Evolutionary conservation across 805 yeast genomes (phyloP), one percentile per base, ranked within the genome.

Genomic region (Wickerhamiella parazyma): DNA sequence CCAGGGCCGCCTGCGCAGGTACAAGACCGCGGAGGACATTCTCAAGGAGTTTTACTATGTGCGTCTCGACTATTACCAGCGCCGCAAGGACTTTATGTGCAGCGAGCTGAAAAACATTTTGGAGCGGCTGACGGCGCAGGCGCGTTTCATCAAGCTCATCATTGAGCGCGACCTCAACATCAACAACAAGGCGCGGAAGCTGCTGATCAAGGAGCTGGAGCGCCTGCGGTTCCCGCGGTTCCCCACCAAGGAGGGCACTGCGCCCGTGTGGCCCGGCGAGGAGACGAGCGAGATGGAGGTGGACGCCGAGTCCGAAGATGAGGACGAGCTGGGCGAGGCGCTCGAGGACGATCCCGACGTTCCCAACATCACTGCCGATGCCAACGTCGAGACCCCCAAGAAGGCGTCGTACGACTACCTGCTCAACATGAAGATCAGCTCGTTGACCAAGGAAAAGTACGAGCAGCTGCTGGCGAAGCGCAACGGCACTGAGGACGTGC

Each of bases 371-470:
- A 61, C 31, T 10, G 38, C 33, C 11, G 48, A 33, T 6, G 14
- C 14, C 16, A 28, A 7, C 16, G 36, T 40, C 1, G 39, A 33
- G 57, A 71, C 68, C 40, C 79, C 76, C 19, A 63, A 73, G 12
- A 69, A 70, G 41, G 73, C 85, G 8, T 69, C 78, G 6, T 89
- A 76, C 61, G 97, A 91, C 55, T 91, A 91, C 54, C 68, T 91
- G 49, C 68, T 91, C 42, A 93, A 91, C 43, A 82, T 91, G 95
- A 75, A 86, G 28, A 78, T 91, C 50, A 85, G 95, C 91, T 80
- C 95, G 31, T 73, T 91, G 57, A 89, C 98, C 0, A 71, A 70
- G 46, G 98, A 91, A 63, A 73, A 91, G 53, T 91, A 87, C 57
- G 87, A 84, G 55, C 78, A 73, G 51, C 66, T 91, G 51, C 65